These are phyloP conservation scores for Mycena belliarum DNA, from an alignment of 768 basidiomycete species.

Conservation along the genomic window DNA sequence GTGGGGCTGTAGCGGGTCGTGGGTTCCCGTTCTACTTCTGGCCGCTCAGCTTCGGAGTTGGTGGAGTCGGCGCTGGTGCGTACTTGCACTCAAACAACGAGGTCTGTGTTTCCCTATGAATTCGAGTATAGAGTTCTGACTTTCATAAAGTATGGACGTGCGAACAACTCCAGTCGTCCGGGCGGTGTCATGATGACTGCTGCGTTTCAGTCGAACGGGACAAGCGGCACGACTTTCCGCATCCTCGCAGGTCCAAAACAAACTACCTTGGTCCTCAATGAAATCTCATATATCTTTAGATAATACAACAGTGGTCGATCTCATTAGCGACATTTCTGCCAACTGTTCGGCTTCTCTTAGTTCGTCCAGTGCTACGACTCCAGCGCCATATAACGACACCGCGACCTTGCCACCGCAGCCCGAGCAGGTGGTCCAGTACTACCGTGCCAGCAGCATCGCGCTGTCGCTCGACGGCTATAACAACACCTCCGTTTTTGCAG, in stretches of 20 bases:
- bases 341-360: constrained; percentile 45
- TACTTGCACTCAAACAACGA: constrained; percentile 31
- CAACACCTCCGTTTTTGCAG: constrained; percentile 9
- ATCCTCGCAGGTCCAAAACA: constrained; percentile 40
- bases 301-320: constrained; percentile 44
- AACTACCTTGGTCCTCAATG: too few relatives aligned
- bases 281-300: constrained; percentile 25
- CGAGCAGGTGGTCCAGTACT: constrained; percentile 48
- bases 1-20: constrained; percentile 28
- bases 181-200: constrained; percentile 50
- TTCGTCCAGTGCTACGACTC: constrained; percentile 31
- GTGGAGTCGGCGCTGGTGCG: constrained; percentile 20
- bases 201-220: constrained; percentile 40
- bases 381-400: constrained; percentile 34
- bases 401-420: constrained; percentile 33
- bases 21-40: constrained; percentile 50
- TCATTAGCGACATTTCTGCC: constrained; percentile 41
- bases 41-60: constrained; percentile 42
- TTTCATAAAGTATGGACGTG: constrained; percentile 40
- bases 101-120: background rate
- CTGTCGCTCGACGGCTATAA: constrained; percentile 44
- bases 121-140: background rate
- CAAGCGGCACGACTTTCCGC: constrained; percentile 44
- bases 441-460: constrained; percentile 45
- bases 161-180: constrained; percentile 47